Base-by-base conservation (phyloP, 1,139 yeast genomes). In the Suhomyces atakaporum region DNA sequence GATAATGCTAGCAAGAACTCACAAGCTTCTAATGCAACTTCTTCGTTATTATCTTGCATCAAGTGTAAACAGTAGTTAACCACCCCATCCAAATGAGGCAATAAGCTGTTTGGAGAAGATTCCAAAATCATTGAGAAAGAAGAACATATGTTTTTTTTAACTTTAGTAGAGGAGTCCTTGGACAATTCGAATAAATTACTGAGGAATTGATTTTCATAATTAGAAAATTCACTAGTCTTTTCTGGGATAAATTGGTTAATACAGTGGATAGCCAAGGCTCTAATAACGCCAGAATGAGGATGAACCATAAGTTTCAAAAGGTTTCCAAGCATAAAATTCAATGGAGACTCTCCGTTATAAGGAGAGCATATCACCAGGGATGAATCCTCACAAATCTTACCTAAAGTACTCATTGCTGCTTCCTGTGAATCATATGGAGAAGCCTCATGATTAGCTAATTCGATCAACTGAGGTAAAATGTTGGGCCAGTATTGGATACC, bases 1-100 rank as follows among this genome's bases (percentile, higher is more conserved):
- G 95, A 80, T 39, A 92, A 70, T 1, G 86, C 81, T 35, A 92
- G 72, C 45, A 94, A 67, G 51, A 92, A 89, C 62, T 92, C 98
- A 61, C 96, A 88, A 2, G 96, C 97, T 57, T 89, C 96, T 33
- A 89, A 68, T 0, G 96, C 85, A 26, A 89, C 94, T 38, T 74
- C 81, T 45, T 85, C 94, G 45, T 81, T 79, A 23, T 62, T 60
- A 46, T 75, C 80, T 43, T 77, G 76, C 67, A 92, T 80, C 44
- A 90, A 77, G 58, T 90, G 97, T 40, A 88, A 62, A 55, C 92
- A 81, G 64, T 86, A 92, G 48, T 82, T 78, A 33, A 92, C 77
- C 12, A 92, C 89, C 4, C 97, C 97, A 39, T 76, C 81, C 41
- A 92, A 61, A 56, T 90, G 95, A 7, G 92, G 90, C 33, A 75